These are phyloP conservation scores for Uncinocarpus reesii DNA, from an alignment of 2,329 filamentous ascomycete genomes.

Conservation along the genomic window DNA sequence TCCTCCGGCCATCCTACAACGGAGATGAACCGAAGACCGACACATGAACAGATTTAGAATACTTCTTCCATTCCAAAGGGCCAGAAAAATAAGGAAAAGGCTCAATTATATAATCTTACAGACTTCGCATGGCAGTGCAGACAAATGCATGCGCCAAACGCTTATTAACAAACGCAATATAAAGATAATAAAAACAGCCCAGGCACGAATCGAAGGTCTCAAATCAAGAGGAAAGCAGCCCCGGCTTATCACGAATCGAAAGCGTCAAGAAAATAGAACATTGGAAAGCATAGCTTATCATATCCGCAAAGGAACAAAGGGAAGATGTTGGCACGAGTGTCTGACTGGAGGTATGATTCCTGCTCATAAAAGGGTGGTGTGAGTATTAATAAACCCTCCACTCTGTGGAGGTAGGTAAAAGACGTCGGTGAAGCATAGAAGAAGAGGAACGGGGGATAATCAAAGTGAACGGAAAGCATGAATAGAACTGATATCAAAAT, in stretches of 20 bases:
- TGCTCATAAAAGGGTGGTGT: not conserved
- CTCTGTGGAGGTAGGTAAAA: conserved; percentile 1
- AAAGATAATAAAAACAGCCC: not conserved
- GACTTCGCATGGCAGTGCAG: too few species aligned
- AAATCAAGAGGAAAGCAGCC: not conserved
- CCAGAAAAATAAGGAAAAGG: too few species aligned
- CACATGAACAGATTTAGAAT: too few species aligned
- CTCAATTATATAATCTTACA: not conserved
- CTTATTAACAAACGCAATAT: conserved; percentile 13
- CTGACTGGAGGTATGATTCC: conserved; percentile 3
- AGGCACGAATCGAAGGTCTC: conserved; percentile 1
- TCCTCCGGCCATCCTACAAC: too few species aligned
- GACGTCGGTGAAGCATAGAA: not conserved
- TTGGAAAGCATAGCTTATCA: not conserved
- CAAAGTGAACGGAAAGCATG: not conserved
- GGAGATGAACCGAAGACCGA: too few species aligned
- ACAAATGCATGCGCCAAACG: conserved; percentile 1
- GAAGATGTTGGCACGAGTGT: not conserved
- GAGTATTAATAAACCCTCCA: conserved; percentile 3
- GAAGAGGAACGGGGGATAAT: too few species aligned
- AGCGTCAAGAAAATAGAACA: not conserved
- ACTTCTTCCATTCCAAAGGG: too few species aligned
- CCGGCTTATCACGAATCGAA: not conserved
- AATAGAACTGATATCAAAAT: not conserved
- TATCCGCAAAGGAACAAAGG: not conserved